Evolutionary conservation across 495 filamentous ascomycete genomes (phyloP), one percentile per base, ranked within the genome.

Genomic region (Symbiotaphrina buchneri): DNA sequence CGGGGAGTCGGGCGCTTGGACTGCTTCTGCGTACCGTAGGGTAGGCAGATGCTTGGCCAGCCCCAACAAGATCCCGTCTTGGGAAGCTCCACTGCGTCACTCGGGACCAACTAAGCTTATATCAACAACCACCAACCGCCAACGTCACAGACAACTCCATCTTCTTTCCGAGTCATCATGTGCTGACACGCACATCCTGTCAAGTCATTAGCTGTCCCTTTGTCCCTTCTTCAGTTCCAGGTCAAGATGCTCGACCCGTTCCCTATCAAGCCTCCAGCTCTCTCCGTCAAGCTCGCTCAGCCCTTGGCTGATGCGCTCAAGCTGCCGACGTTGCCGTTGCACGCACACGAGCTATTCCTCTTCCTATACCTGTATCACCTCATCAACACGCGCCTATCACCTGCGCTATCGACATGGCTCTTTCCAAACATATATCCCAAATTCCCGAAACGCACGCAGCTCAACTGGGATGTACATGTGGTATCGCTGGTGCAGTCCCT

Each of bases 391-490:
- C 56, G 69, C 46, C 34, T 90, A 42, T 84, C 90, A 17, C 90
- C 87, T 14, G 41, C 55, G 19, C 34, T 95, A 29, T 91, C 81
- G 29, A 50, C 50, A 27, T 41, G 52, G 31, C 44, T 85, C 34
- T 78, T 84, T 45, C 72, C 84, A n/a, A 42, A 47, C 20, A 60
- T 60, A 40, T 97, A 95, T 53, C 52, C 61, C 8, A 55, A 58
- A 19, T 56, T 93, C 34, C 61, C 61, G 30, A 51, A 49, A 6
- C 63, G 71, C 19, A 85, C 75, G 29, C 69, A 63, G 48, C 54
- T 85, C 39, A 95, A 85, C 63, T 99, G 87, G 87, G 76, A 99
- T 51, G 74, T 93, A 18, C 87, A 94, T 47, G 75, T 94, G 42
- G 90, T 95, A 15, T 91, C 80, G 10, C 54, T 99, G n/a, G 55